Conservation (phyloP, 768 basidiomycete species). For the Mycena vulgaris region DNA sequence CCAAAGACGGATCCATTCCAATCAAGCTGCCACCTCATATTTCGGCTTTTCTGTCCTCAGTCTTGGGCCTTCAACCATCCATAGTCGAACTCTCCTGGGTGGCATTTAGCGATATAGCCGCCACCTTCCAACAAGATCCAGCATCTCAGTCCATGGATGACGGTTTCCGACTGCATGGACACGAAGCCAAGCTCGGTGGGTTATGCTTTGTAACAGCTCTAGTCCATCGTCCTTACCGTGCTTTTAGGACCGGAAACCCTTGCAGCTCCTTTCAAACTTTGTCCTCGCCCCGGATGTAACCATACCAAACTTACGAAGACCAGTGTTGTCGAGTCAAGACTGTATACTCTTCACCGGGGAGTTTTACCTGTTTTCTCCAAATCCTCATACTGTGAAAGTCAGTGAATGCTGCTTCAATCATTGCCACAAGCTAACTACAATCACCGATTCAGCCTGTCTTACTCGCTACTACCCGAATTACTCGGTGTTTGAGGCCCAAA, state of each 20-base stretch:
- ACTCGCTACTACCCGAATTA: slow-evolving; percentile 9
- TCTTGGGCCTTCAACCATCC: not conserved
- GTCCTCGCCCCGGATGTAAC: too few relatives aligned
- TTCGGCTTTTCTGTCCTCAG: slow-evolving; percentile 5
- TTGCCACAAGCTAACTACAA: not conserved
- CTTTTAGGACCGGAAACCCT: not conserved
- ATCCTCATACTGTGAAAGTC: slow-evolving; percentile 13
- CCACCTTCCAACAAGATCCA: not conserved
- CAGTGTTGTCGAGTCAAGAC: too few relatives aligned
- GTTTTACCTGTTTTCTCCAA: slow-evolving; percentile 3
- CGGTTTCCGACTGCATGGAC: slow-evolving; percentile 5
- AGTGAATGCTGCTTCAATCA: too few relatives aligned
- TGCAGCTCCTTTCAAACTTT: too few relatives aligned
- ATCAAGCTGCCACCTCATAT: not conserved
- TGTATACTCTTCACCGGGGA: too few relatives aligned
- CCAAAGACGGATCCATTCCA: not conserved
- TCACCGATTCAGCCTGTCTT: not conserved
- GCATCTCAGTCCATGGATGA: not conserved
- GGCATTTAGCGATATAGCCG: slow-evolving; percentile 14
- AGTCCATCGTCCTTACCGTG: too few relatives aligned
- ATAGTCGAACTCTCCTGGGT: slow-evolving; percentile 8
- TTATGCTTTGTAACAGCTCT: not conserved
- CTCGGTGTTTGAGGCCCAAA: too few relatives aligned
- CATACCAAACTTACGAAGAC: too few relatives aligned
- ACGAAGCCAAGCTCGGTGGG: not conserved